Evolutionary conservation across 495 filamentous ascomycete species (phyloP), one percentile per base, ranked within the genome.

Genomic region (Elasticomyces elasticus): DNA sequence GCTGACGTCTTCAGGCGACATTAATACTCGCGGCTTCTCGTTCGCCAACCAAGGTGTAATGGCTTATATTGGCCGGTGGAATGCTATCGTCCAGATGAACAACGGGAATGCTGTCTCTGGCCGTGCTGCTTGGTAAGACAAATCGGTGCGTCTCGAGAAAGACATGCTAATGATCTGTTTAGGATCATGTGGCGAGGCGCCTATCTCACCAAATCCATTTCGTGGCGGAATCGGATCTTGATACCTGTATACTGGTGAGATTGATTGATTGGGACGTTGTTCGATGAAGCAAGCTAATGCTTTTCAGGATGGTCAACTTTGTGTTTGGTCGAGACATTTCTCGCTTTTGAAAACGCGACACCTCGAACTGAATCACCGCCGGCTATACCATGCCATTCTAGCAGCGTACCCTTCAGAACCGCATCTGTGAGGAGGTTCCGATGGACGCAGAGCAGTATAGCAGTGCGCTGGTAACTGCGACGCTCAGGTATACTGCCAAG

Each of bases 311-410:
- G 6, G 71, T 91, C 46, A 91, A 89, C 59, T 86, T 83, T 76
- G 26, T 86, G 0, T 88, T 94, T 71, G 89, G 89, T 22, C 72
- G 87, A 47, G 89, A 91, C 62, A 86, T 94, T n/a, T 86, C 84
- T n/a, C n/a, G n/a, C n/a, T n/a, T n/a, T n/a, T n/a, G n/a, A n/a
- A n/a, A n/a, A n/a, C n/a, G n/a, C n/a, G n/a, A n/a, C n/a, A n/a
- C n/a, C n/a, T n/a, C n/a, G n/a, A n/a, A n/a, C n/a, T n/a, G n/a
- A n/a, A n/a, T n/a, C n/a, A n/a, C n/a, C n/a, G n/a, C n/a, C n/a
- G n/a, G n/a, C n/a, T n/a, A n/a, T n/a, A n/a, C n/a, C n/a, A n/a
- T n/a, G n/a, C n/a, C n/a, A n/a, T n/a, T n/a, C n/a, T n/a, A n/a
- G n/a, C n/a, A n/a, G n/a, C n/a, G n/a, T n/a, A n/a, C n/a, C n/a